Evolutionary conservation across 805 yeast species (phyloP), one percentile per base, ranked within the genome.

Genomic region (Maudiozyma bulderi): DNA sequence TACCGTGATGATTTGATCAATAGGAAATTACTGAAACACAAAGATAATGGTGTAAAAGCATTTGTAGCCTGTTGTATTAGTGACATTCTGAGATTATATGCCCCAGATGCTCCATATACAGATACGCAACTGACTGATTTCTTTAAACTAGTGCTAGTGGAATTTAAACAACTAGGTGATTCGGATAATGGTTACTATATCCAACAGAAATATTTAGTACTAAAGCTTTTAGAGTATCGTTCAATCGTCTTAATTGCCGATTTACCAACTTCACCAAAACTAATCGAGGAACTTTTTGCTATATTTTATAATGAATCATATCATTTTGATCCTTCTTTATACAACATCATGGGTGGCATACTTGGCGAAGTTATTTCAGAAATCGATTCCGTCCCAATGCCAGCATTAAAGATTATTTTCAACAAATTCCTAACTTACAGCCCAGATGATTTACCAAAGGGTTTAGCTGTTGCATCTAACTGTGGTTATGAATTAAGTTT

Each of bases 41-140:
- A 77, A 45, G 87, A 86, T 58, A 50, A 62, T 3, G 93, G 91
- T 5, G 80, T 89, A 7, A 84, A 81, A 54, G 79, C 90, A 0
- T 78, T 72, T 50, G 76, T 76, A 1, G 81, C 93, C 7, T 83
- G 95, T 58, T 81, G 93, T 53, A 53, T 88, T 7, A 73, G 88
- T 6, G 95, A 89, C 61, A 71, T 90, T 8, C 65, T 89, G 40
- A 72, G 95, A 50, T 64, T 90, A 13, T 83, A 75, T 58, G 96
- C 95, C 0, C 96, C 96, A 0, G 86, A 89, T 61, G 95, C 96
- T 6, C 96, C 97, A 4, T 89, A 76, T 64, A 78, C 84, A 1
- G 80, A 81, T 28, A 53, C 69, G 1, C 82, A 84, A 54, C 70
- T 89, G 38, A 70, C 80, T 0, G 81, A 72, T 4, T 75, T 87